Evolutionary conservation across 2,329 filamentous ascomycete species (phyloP).

Genomic region (Pestalotiopsis sp.): DNA sequence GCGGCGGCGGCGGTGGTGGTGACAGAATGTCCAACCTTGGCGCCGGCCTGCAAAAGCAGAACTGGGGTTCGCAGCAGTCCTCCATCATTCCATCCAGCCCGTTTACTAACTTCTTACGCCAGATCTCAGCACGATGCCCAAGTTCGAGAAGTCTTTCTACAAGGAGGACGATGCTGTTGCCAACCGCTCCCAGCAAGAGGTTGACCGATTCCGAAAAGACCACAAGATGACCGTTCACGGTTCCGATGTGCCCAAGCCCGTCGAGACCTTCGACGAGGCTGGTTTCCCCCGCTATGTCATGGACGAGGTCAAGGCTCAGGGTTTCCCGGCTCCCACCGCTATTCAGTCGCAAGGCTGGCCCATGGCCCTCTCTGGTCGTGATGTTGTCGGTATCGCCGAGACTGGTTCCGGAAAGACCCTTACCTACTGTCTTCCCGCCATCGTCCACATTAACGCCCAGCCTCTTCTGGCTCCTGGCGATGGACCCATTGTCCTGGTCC

Average conservation of each 20-base stretch:
- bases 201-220: slow-evolving; percentile 85
- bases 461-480: slow-evolving; percentile 93
- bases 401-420: slow-evolving; percentile 99
- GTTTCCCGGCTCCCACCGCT: slow-evolving; percentile 88
- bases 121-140: slow-evolving; percentile 81
- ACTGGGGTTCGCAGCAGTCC: slow-evolving; percentile 71
- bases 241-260: slow-evolving; percentile 82
- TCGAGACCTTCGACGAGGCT: slow-evolving; percentile 97
- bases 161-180: slow-evolving; percentile 87
- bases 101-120: slow-evolving; percentile 24
- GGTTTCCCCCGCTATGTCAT: slow-evolving; percentile 97
- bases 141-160: slow-evolving; percentile 99
- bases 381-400: slow-evolving; percentile 98
- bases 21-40: slow-evolving; percentile 95
- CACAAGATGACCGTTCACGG: slow-evolving; percentile 85
- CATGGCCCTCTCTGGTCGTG: slow-evolving; percentile 96
- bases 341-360: slow-evolving; percentile 99
- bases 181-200: slow-evolving; percentile 73
- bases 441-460: slow-evolving; percentile 99
- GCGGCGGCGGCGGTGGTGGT: slow-evolving; percentile 62
- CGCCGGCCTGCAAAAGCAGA: slow-evolving; percentile 81
- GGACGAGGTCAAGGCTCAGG: slow-evolving; percentile 97
- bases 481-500: slow-evolving; percentile 93
- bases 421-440: slow-evolving; percentile 96
- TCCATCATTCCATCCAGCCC: slow-evolving; percentile 28